Percentiles rank a stretch among this genome's conserved stretches.
phyloP scores from a whole-genome alignment of 306 rosid species.

The Lithocarpus polystachyus region DNA sequence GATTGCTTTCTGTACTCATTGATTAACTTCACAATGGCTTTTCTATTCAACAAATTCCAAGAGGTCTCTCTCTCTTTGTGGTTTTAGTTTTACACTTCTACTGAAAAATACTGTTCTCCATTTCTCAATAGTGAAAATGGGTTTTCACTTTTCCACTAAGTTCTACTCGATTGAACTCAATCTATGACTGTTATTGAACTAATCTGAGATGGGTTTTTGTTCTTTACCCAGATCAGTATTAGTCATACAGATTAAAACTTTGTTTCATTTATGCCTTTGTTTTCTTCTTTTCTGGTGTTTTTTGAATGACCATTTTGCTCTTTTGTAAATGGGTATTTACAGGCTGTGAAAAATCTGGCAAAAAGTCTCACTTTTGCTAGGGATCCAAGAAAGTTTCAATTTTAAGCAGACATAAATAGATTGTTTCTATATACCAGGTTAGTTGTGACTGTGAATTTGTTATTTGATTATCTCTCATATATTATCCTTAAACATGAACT shows the following conservation, averaged over 20 bases:
- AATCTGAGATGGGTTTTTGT: not conserved
- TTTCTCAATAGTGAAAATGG: no score
- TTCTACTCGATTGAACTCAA: no score
- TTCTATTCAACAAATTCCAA: no score
- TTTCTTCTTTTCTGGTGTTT: not conserved
- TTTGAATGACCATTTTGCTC: no score
- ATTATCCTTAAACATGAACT: not conserved
- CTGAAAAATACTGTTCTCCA: no score
- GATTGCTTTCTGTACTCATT: no score
- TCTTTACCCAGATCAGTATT: not conserved
- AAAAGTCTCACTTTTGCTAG: conserved; percentile 52
- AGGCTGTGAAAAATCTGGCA: conserved; percentile 67
- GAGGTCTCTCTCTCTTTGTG: no score
- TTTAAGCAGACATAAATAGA: conserved; percentile 80
- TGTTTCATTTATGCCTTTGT: not conserved
- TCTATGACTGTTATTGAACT: not conserved
- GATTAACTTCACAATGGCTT: no score
- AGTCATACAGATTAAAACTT: not conserved
- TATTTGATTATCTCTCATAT: not conserved
- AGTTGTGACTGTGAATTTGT: conserved; percentile 2
- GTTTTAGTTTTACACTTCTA: no score
- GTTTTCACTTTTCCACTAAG: no score
- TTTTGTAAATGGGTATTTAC: conserved; percentile 10
- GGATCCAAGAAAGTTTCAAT: conserved; percentile 74
- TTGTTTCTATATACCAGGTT: conserved; percentile 84